phyloP scores from a whole-genome alignment of 306 rosid genomes.

The Morella rubra region DNA sequence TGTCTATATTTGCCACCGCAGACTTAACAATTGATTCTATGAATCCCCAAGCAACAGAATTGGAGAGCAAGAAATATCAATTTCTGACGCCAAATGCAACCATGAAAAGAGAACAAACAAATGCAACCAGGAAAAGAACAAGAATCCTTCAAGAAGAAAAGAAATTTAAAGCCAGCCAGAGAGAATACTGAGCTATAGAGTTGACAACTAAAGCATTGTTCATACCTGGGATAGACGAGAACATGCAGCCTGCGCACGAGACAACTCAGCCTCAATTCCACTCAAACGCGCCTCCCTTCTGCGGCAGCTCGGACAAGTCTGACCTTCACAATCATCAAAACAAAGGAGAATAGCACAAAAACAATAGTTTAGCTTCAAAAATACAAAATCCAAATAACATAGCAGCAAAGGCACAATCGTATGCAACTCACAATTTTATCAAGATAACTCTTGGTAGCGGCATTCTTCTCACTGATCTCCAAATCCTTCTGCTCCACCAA shows the following conservation, averaged over 20 bases:
- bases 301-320: conserved; percentile 58
- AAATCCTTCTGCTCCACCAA: conserved; percentile 66
- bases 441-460: conserved; percentile 69
- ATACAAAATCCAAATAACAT: conserved; percentile 8
- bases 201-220: background rate
- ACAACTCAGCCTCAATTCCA: conserved; percentile 70
- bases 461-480: conserved; percentile 74
- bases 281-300: conserved; percentile 71
- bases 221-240: conserved; percentile 72
- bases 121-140: background rate
- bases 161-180: background rate
- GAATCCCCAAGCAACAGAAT: background rate
- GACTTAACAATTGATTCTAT: background rate
- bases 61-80: background rate
- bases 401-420: background rate
- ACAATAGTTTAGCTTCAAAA: background rate
- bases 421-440: conserved; percentile 75
- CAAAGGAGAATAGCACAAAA: conserved; percentile 5
- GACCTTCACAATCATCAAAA: conserved; percentile 49
- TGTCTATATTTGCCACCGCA: background rate
- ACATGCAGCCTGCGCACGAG: conserved; percentile 57
- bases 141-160: background rate
- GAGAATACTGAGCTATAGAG: background rate
- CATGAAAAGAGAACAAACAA: background rate
- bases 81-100: background rate